Evolutionary conservation across 768 basidiomycete genomes (phyloP).

Genomic region (Tremella fuciformis): DNA sequence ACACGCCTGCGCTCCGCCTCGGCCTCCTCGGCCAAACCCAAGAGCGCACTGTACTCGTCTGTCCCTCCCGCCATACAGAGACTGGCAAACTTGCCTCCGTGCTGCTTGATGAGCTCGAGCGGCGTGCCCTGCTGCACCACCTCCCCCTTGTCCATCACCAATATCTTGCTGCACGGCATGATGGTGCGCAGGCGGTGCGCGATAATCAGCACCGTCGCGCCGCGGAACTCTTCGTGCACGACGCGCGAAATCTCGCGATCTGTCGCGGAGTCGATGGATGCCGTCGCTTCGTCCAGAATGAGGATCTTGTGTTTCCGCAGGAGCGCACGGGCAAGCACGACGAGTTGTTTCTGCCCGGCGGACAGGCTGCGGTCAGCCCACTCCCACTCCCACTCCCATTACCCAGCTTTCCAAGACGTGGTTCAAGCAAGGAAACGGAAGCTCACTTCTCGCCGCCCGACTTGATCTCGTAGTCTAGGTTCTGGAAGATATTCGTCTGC

Average conservation of each 20-base stretch:
- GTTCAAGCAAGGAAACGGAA: not conserved
- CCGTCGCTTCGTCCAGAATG: constrained; percentile 47
- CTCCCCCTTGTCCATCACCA: constrained; percentile 45
- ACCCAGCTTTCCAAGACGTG: too few relatives aligned
- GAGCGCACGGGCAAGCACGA: constrained; percentile 45
- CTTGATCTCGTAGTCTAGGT: constrained; percentile 43
- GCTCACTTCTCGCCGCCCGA: constrained; percentile 43
- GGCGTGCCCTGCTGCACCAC: constrained; percentile 40
- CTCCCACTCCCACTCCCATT: not conserved
- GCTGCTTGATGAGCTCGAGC: constrained; percentile 28
- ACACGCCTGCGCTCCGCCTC: not conserved
- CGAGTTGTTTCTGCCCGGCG: constrained; percentile 46
- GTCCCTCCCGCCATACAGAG: constrained; percentile 35
- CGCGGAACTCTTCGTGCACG: constrained; percentile 37
- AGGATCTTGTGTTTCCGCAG: constrained; percentile 40
- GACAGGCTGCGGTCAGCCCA: constrained; percentile 27
- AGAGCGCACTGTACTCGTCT: constrained; percentile 36
- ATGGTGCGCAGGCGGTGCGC: constrained; percentile 45
- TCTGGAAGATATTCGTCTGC: constrained; percentile 35
- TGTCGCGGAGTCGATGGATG: constrained; percentile 44
- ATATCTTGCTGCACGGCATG: constrained; percentile 46
- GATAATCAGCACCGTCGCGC: constrained; percentile 44
- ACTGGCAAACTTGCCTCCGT: constrained; percentile 30
- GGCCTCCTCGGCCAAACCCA: constrained; percentile 23
- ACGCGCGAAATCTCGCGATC: constrained; percentile 41